These are phyloP conservation scores for Neurospora africana DNA, from an alignment of 495 filamentous ascomycete species.

Conservation along the genomic window DNA sequence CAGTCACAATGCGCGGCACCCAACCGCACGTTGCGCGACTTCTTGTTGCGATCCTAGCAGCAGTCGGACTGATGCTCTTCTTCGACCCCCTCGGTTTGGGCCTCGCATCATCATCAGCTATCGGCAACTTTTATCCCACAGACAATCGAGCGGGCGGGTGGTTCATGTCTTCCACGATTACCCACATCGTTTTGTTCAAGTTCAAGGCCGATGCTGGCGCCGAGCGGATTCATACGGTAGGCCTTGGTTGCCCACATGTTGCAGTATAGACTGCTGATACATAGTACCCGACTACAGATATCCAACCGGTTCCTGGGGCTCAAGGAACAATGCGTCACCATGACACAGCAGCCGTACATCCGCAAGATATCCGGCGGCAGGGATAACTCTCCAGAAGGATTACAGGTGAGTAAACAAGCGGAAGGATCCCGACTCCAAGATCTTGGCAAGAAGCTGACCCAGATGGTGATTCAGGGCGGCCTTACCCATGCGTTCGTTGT, in stretches of 20 bases:
- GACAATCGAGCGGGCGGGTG: background rate
- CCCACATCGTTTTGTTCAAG: slow-evolving; percentile 52
- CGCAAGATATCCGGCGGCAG: slow-evolving; percentile 45
- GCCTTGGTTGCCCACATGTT: no score
- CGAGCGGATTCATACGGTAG: slow-evolving; percentile 41
- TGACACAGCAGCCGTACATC: slow-evolving; percentile 46
- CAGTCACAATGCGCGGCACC: slow-evolving; percentile 9
- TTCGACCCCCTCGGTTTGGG: slow-evolving; percentile 12
- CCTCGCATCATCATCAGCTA: slow-evolving; percentile 5
- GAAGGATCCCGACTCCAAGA: background rate
- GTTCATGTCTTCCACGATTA: slow-evolving; percentile 17
- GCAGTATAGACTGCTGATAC: no score
- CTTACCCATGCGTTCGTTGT: slow-evolving; percentile 52
- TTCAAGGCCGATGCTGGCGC: slow-evolving; percentile 39
- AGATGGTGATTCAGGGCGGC: slow-evolving; percentile 30
- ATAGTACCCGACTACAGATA: slow-evolving; percentile 14
- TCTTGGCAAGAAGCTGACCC: background rate
- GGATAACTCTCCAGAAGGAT: slow-evolving; percentile 55
- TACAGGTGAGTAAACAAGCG: slow-evolving; percentile 37
- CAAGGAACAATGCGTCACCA: slow-evolving; percentile 37
- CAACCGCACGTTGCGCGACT: slow-evolving; percentile 7
- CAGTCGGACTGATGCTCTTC: slow-evolving; percentile 9
- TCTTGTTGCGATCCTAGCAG: background rate
- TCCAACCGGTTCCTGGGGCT: slow-evolving; percentile 22
- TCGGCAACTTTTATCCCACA: background rate